These are phyloP conservation scores for Byssochlamys sp. DNA, from an alignment of 2,329 filamentous ascomycete species.

Conservation along the genomic window DNA sequence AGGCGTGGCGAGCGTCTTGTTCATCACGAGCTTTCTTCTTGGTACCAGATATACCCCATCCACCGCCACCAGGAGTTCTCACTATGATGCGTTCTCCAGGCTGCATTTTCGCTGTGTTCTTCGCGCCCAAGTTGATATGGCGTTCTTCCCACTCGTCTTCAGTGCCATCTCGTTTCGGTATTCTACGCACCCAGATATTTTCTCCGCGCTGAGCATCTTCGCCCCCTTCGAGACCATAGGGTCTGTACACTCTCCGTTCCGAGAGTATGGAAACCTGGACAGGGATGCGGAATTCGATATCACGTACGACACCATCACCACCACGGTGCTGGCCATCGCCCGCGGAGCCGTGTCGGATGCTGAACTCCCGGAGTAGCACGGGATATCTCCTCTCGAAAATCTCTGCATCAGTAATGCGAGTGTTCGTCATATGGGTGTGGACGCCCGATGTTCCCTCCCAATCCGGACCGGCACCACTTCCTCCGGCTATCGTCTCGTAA, in stretches of 20 bases:
- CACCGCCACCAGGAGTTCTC: conserved; percentile 30
- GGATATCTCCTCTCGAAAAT: conserved; percentile 70
- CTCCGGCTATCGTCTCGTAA: conserved; percentile 75
- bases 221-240: conserved; percentile 72
- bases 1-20: conserved; percentile 51
- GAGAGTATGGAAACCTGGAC: conserved; percentile 68
- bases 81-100: conserved; percentile 31
- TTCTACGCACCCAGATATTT: conserved; percentile 73
- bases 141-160: conserved; percentile 10
- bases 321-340: conserved; percentile 58
- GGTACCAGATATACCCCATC: conserved; percentile 38
- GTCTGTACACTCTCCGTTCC: conserved; percentile 61
- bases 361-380: conserved; percentile 62
- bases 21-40: conserved; percentile 41
- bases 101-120: conserved; percentile 24
- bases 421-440: conserved; percentile 83
- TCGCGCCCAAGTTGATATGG: conserved; percentile 20
- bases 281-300: conserved; percentile 71
- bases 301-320: conserved; percentile 67
- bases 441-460: conserved; percentile 69
- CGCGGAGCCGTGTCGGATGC: conserved; percentile 52
- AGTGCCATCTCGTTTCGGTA: conserved; percentile 38
- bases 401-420: conserved; percentile 70
- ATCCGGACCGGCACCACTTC: conserved; percentile 59
- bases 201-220: conserved; percentile 65